Evolutionary conservation across 1,139 yeast species (phyloP).

Genomic region (Lodderomyces orthopsilosis): DNA sequence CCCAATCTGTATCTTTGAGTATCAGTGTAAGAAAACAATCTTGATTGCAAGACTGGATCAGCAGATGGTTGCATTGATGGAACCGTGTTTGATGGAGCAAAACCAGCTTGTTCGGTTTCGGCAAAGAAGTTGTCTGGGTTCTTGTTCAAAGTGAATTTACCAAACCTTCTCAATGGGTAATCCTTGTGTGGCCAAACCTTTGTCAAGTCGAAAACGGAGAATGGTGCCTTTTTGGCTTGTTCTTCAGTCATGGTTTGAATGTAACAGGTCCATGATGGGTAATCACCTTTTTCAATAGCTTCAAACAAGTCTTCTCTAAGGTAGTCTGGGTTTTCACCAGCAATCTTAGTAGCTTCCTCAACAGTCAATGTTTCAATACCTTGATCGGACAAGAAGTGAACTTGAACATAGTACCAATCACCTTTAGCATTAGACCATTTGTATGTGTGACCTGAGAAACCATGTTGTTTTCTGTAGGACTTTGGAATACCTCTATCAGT

Average conservation of each 20-base stretch:
- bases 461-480: constrained; percentile 63
- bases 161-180: constrained; percentile 73
- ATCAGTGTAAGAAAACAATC: constrained; percentile 83
- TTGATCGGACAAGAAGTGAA: constrained; percentile 58
- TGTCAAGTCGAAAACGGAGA: constrained; percentile 68
- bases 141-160: constrained; percentile 64
- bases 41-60: constrained; percentile 83
- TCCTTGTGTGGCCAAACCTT: constrained; percentile 80
- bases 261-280: constrained; percentile 63
- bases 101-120: constrained; percentile 79
- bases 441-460: constrained; percentile 71
- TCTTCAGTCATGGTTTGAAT: constrained; percentile 67
- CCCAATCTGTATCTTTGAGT: constrained; percentile 71
- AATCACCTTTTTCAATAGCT: constrained; percentile 55
- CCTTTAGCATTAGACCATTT: constrained; percentile 67
- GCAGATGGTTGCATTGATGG: constrained; percentile 84
- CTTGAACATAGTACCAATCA: constrained; percentile 65
- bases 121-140: constrained; percentile 79
- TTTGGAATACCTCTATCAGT: constrained; percentile 71
- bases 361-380: constrained; percentile 54
- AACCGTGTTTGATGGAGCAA: constrained; percentile 79
- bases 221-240: constrained; percentile 57
- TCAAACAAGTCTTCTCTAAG: constrained; percentile 64
- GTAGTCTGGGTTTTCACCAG: constrained; percentile 64
- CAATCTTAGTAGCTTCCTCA: constrained; percentile 56